phyloP scores from a whole-genome alignment of 2,329 filamentous ascomycete genomes.

The Colletotrichum zoysiae region DNA sequence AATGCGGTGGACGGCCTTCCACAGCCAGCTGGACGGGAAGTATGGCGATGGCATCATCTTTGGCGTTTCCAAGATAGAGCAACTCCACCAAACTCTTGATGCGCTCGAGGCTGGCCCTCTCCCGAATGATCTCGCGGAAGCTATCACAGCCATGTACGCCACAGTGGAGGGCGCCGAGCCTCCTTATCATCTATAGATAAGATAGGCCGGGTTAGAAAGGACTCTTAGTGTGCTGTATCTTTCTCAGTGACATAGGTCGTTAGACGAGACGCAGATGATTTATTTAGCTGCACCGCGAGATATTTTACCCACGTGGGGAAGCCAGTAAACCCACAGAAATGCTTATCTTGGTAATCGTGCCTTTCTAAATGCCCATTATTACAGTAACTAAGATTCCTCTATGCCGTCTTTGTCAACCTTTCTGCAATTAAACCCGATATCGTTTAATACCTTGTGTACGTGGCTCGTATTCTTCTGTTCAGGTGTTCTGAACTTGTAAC shows the following conservation, averaged over 20 bases:
- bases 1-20: slow-evolving; percentile 6
- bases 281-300: too few relatives aligned
- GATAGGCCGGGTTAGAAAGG: too few relatives aligned
- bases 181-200: not conserved
- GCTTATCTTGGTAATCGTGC: not conserved
- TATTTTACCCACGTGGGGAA: not conserved
- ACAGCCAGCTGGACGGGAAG: not conserved
- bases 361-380: not conserved
- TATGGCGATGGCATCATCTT: not conserved
- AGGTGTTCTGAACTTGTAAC: slow-evolving; percentile 40
- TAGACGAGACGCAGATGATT: too few relatives aligned
- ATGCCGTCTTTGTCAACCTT: not conserved
- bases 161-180: slow-evolving; percentile 2
- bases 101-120: slow-evolving; percentile 2
- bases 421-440: too few relatives aligned
- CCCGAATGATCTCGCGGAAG: not conserved
- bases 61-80: not conserved
- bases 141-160: not conserved
- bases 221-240: too few relatives aligned
- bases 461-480: slow-evolving; percentile 36
- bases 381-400: not conserved
- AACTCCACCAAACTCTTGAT: not conserved
- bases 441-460: slow-evolving; percentile 19
- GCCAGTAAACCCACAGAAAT: not conserved
- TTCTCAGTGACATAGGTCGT: too few relatives aligned